Percentiles rank a stretch among this genome's conserved stretches.
These are phyloP conservation scores for Diaporthe sp. DNA, from an alignment of 2,329 filamentous ascomycete species.

Conservation along the genomic window DNA sequence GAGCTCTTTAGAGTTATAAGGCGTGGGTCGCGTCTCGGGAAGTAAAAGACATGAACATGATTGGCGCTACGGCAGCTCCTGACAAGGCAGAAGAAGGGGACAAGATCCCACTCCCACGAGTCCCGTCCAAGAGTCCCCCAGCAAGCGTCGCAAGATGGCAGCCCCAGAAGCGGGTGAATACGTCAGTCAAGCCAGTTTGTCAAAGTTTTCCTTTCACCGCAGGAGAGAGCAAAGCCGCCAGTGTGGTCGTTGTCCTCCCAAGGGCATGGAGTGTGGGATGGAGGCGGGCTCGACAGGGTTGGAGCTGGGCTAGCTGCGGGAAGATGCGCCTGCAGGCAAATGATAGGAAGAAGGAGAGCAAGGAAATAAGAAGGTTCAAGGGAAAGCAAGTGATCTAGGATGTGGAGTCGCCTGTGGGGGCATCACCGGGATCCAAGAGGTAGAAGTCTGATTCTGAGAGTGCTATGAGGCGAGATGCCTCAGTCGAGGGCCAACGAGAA, in stretches of 20 bases:
- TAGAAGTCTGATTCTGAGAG: conserved; percentile 38
- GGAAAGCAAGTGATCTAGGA: conserved; percentile 40
- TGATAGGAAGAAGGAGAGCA: conserved; percentile 43
- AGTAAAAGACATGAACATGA: conserved; percentile 58
- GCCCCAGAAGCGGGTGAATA: conserved; percentile 50
- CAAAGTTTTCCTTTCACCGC: conserved; percentile 51
- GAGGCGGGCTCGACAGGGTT: conserved; percentile 49
- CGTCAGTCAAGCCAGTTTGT: conserved; percentile 56
- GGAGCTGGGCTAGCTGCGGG: conserved; percentile 54
- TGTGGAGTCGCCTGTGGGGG: conserved; percentile 26
- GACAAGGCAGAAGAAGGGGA: conserved; percentile 49
- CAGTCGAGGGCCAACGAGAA: conserved; percentile 30
- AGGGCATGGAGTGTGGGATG: conserved; percentile 50
- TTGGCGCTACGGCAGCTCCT: conserved; percentile 53
- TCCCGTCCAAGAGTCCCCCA: conserved; percentile 43
- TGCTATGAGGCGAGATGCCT: conserved; percentile 40
- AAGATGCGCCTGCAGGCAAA: conserved; percentile 51
- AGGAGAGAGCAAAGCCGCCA: conserved; percentile 51
- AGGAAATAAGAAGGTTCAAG: conserved; percentile 42
- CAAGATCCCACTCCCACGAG: conserved; percentile 42
- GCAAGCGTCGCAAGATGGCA: conserved; percentile 33
- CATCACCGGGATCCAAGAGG: conserved; percentile 33
- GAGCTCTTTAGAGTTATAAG: conserved; percentile 47
- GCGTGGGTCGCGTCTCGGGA: conserved; percentile 57
- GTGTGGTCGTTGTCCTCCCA: conserved; percentile 55